A percentile compares a stretch with the other conserved stretches of the same genome.
phyloP scores from a whole-genome alignment of 495 filamentous ascomycete species.

The Tetracladium marchalianum region DNA sequence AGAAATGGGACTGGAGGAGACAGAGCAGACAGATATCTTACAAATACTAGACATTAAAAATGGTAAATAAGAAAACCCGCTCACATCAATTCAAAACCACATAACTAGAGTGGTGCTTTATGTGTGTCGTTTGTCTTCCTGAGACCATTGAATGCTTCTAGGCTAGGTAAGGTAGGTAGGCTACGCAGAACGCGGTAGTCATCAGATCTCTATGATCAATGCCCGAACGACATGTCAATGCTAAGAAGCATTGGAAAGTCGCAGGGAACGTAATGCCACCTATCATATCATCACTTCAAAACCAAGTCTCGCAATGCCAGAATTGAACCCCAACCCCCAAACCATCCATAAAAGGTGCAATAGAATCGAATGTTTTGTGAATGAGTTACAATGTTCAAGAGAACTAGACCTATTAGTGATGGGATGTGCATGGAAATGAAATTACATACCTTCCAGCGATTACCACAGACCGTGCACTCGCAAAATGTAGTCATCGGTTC shows the following conservation, averaged over 20 bases:
- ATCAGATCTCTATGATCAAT: too few relatives aligned
- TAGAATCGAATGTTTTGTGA: constrained; percentile 12
- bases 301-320: too few relatives aligned
- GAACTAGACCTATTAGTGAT: constrained; percentile 15
- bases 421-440: background rate
- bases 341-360: constrained; percentile 18
- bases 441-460: constrained; percentile 59
- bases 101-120: too few relatives aligned
- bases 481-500: constrained; percentile 84
- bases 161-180: too few relatives aligned
- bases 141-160: too few relatives aligned
- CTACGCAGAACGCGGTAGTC: too few relatives aligned
- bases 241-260: background rate
- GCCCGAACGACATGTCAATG: background rate
- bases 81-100: too few relatives aligned
- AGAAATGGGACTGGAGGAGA: constrained; percentile 51
- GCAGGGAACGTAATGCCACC: background rate
- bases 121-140: too few relatives aligned
- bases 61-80: background rate
- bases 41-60: constrained; percentile 13
- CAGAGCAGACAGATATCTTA: constrained; percentile 24
- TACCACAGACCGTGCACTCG: constrained; percentile 64
- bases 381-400: constrained; percentile 10
- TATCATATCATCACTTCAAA: constrained; percentile 3
- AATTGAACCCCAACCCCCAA: constrained; percentile 11